Conservation (phyloP, 1,284 basidiomycete species). For the Coniferiporia weirii region DNA sequence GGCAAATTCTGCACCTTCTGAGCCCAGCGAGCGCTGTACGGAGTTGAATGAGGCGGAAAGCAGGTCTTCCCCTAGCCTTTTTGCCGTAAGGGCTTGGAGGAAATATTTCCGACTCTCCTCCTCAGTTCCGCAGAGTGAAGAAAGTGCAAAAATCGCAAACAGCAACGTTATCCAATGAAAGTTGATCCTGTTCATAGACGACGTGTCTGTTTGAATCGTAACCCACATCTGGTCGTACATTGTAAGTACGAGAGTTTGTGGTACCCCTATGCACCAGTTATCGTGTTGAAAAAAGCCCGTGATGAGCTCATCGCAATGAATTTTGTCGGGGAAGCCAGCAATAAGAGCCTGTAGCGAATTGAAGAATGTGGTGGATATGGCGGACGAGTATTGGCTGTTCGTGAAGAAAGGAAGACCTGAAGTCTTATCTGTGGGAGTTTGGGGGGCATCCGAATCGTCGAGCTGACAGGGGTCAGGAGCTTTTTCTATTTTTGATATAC, state of each 20-base stretch:
- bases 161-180: constrained; percentile 45
- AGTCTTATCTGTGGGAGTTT: not conserved
- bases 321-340: constrained; percentile 33
- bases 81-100: constrained; percentile 38
- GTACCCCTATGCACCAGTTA: constrained; percentile 49
- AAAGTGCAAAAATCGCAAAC: constrained; percentile 42
- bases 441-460: constrained; percentile 18
- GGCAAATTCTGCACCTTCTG: constrained; percentile 39
- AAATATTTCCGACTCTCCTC: constrained; percentile 35
- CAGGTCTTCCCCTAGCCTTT: constrained; percentile 41
- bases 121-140: constrained; percentile 26
- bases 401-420: not conserved
- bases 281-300: constrained; percentile 38
- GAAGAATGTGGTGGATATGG: constrained; percentile 21
- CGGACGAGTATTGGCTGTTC: constrained; percentile 3
- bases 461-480: constrained; percentile 18
- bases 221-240: constrained; percentile 43
- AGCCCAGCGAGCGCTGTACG: constrained; percentile 26
- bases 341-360: constrained; percentile 33
- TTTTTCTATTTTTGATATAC: not conserved
- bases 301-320: constrained; percentile 31
- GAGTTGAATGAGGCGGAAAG: constrained; percentile 33
- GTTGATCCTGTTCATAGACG: not conserved
- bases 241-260: constrained; percentile 41
- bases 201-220: constrained; percentile 34